Base-by-base conservation (phyloP, 2,329 filamentous ascomycete genomes). In the Waltergamsia citrina region DNA sequence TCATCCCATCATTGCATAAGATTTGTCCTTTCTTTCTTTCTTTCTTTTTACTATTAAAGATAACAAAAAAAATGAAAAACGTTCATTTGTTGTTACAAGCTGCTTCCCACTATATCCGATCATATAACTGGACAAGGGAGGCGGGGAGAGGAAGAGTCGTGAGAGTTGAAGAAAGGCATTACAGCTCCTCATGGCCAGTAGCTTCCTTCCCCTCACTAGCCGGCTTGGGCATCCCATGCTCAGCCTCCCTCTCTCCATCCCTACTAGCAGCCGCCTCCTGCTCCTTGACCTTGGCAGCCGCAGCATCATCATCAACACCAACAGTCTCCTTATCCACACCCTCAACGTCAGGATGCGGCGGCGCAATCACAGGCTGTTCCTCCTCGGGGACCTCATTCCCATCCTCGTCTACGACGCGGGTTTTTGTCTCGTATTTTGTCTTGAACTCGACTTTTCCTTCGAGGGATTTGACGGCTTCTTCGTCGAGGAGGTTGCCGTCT, bases 401-500 rank as follows among this genome's bases (percentile, higher is more conserved):
- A 28, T 77, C 57, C 34, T 74, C 74, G 56, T 94, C 86, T 26
- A 94, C 69, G 36, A 96, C 60, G 38, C 85, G 80, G 7, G 87
- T 95, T 43, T 84, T 75, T n/a, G 90, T 95, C 67, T 96, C 90
- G 54, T 95, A 95, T 45, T 81, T 82, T 10, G 92, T 96, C 63
- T 93, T 80, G 63, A 98, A 95, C 49, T 86, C 85, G 39, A 96
- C 88, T 60, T 94, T 93, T 49, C 90, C 92, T 56, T 90, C 75
- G 21, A 98, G 74, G 15, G 74, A 75, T 49, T 82, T 76, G 38
- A 98, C 87, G 54, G 94, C 76, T 50, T 87, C 83, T 35, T 82
- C 77, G 50, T 90, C 67, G 21, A 98, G 73, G 21, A 96, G 57
- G 51, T 95, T 95, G 44, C 92, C 92, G 47, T 94, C 71, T 57